Percentiles rank a stretch among this genome's conserved stretches.
phyloP scores from a whole-genome alignment of 345 rosid species.

The Arabis hirsuta region DNA sequence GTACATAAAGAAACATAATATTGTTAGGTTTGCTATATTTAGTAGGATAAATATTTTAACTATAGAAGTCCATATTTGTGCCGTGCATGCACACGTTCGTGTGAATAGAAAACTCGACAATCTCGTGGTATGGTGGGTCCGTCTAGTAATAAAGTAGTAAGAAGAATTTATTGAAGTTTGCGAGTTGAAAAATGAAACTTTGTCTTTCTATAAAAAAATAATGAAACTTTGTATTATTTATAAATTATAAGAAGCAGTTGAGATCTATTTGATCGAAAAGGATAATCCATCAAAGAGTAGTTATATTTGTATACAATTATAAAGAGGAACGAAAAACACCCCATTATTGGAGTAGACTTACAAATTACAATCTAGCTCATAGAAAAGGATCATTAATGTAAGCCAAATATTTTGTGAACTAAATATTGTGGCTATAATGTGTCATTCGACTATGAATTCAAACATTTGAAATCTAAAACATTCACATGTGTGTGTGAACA shows the following conservation, averaged over 20 bases:
- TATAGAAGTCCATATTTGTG: not conserved
- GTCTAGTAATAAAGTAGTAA: not conserved
- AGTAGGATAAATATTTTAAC: not conserved
- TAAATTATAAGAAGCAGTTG: not conserved
- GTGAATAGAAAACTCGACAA: conserved; percentile 15
- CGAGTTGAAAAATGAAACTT: conserved; percentile 1
- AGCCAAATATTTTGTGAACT: too few relatives aligned
- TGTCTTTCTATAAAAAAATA: too few relatives aligned
- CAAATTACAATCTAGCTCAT: too few relatives aligned
- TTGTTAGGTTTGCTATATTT: conserved; percentile 19
- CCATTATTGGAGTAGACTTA: too few relatives aligned
- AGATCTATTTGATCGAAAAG: not conserved
- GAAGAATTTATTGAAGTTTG: not conserved
- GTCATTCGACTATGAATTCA: too few relatives aligned
- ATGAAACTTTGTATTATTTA: not conserved
- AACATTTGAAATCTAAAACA: too few relatives aligned
- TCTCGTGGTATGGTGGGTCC: conserved; percentile 24
- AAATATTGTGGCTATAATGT: too few relatives aligned
- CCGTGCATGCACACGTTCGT: not conserved
- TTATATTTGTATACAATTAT: too few relatives aligned
- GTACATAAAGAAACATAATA: conserved; percentile 3
- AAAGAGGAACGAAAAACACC: too few relatives aligned
- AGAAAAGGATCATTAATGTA: too few relatives aligned
- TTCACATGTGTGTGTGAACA: too few relatives aligned
- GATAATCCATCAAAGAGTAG: too few relatives aligned